Evolutionary conservation across 305 asterid species (phyloP).

Genomic region (Fraxinus sp.): DNA sequence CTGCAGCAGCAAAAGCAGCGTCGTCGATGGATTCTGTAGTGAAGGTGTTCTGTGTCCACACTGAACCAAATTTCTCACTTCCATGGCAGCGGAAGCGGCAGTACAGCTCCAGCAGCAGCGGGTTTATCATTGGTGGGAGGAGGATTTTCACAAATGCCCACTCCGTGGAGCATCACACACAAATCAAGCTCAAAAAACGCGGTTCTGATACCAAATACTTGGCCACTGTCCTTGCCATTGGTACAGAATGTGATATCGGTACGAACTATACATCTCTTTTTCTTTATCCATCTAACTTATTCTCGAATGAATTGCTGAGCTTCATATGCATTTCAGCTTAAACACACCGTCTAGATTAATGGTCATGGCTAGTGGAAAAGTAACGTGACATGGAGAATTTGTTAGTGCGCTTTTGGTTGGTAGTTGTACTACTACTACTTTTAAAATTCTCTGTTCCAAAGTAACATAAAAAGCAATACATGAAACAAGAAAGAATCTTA

Average conservation of each 20-base stretch:
- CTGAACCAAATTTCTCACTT: constrained; percentile 80
- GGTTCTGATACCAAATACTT: constrained; percentile 77
- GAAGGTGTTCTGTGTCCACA: constrained; percentile 79
- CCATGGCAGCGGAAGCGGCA: constrained; percentile 93
- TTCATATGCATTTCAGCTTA: no score
- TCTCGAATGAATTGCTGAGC: no score
- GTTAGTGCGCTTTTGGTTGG: no score
- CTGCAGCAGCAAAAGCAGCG: constrained; percentile 45
- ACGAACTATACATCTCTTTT: constrained; percentile 12
- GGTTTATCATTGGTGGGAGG: constrained; percentile 69
- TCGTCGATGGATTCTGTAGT: constrained; percentile 92
- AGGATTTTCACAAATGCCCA: constrained; percentile 82
- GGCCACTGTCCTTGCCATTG: constrained; percentile 83
- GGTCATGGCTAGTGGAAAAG: no score
- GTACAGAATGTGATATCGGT: constrained; percentile 91
- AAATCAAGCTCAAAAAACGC: constrained; percentile 84
- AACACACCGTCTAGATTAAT: no score
- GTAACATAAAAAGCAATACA: no score
- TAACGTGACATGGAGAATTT: no score
- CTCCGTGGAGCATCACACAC: constrained; percentile 80
- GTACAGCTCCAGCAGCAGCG: constrained; percentile 83
- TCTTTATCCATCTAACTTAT: no score
- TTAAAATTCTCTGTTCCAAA: no score
- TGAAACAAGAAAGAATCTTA: no score
- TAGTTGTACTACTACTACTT: no score